Conservation (phyloP, 768 basidiomycete species). For the Rhodotorula kratochvilovae region DNA sequence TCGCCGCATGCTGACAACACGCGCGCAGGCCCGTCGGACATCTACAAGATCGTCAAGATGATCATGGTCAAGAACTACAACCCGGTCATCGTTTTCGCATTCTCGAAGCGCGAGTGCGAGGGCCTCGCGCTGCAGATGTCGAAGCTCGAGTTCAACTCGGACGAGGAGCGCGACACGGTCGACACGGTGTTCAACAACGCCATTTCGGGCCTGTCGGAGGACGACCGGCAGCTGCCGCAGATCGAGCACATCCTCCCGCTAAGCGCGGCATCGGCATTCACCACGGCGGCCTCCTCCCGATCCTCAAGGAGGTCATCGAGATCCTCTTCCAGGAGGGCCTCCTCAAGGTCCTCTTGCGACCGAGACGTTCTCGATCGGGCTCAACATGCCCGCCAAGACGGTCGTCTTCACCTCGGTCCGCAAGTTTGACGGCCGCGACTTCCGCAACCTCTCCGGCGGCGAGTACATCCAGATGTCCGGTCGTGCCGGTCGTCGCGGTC, state of each 20-base stretch:
- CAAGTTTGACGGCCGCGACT: constrained; percentile 94
- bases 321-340: constrained; percentile 97
- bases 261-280: constrained; percentile 96
- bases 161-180: constrained; percentile 84
- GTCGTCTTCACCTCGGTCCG: constrained; percentile 93
- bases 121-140: constrained; percentile 80
- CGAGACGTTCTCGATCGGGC: constrained; percentile 91
- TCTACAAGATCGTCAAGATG: constrained; percentile 96
- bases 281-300: constrained; percentile 93
- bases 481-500: constrained; percentile 89
- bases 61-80: constrained; percentile 97
- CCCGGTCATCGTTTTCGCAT: constrained; percentile 96
- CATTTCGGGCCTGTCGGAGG: constrained; percentile 76
- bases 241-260: constrained; percentile 88
- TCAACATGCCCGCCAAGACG: constrained; percentile 99
- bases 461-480: constrained; percentile 99
- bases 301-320: constrained; percentile 97
- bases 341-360: constrained; percentile 96
- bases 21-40: constrained; percentile 72
- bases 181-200: constrained; percentile 89
- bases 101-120: constrained; percentile 97
- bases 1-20: not conserved
- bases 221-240: constrained; percentile 85
- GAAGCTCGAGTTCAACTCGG: constrained; percentile 91
- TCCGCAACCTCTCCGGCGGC: constrained; percentile 79